Evolutionary conservation across 495 filamentous ascomycete genomes (phyloP).

Genomic region (Sphaerosporella brunnea): DNA sequence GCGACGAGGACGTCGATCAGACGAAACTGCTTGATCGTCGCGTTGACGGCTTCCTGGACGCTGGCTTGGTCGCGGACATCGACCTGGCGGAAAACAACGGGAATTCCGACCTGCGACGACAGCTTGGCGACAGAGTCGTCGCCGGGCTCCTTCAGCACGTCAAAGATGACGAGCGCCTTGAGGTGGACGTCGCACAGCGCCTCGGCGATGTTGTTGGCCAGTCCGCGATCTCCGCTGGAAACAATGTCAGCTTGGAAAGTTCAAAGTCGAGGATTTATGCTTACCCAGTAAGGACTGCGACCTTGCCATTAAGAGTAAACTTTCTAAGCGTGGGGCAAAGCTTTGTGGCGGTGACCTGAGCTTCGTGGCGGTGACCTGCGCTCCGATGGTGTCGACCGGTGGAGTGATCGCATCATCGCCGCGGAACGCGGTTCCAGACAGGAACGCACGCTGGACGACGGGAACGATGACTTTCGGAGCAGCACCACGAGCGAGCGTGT

Average conservation of each 20-base stretch:
- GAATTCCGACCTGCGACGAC: constrained; percentile 46
- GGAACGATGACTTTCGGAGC: no score
- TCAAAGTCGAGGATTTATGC: constrained; percentile 20
- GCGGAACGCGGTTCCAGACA: no score
- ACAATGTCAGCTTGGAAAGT: no score
- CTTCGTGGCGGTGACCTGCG: no score
- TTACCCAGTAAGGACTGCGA: constrained; percentile 57
- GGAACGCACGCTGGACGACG: no score
- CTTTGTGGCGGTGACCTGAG: no score
- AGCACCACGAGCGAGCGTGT: no score
- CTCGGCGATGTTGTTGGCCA: constrained; percentile 61
- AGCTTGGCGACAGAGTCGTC: constrained; percentile 47
- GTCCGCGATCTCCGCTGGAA: constrained; percentile 60
- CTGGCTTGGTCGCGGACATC: constrained; percentile 52
- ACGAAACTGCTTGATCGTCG: no score
- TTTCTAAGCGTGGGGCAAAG: constrained; percentile 38
- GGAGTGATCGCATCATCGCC: no score
- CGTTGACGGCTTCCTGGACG: constrained; percentile 42
- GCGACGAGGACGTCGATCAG: constrained; percentile 59
- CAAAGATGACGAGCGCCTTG: constrained; percentile 55
- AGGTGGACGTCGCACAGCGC: constrained; percentile 56
- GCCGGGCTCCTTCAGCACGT: constrained; percentile 55
- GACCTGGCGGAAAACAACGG: constrained; percentile 57
- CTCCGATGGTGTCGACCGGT: no score
- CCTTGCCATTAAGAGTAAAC: constrained; percentile 47